Conservation (phyloP, 1,139 yeast species). For the Saccharomyces hybrid region DNA sequence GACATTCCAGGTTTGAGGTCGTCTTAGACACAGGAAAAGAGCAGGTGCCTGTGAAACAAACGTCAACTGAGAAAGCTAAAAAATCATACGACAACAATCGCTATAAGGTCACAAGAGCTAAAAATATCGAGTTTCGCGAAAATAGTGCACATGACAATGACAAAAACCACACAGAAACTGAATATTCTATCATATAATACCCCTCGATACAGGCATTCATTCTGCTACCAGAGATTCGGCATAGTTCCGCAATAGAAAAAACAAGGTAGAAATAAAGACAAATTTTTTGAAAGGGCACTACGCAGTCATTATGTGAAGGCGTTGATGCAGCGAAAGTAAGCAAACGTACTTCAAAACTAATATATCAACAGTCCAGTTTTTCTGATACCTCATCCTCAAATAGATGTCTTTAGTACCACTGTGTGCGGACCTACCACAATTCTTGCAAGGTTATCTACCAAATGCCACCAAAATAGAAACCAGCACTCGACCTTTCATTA, state of each 20-base stretch:
- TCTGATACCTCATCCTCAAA: too few relatives aligned
- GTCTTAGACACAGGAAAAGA: neutral
- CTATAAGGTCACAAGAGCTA: neutral
- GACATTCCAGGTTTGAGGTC: neutral
- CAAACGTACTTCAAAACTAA: too few relatives aligned
- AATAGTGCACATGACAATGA: neutral
- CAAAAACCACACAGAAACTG: neutral
- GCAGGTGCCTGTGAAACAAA: neutral
- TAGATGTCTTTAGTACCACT: constrained; percentile 32
- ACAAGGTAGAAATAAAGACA: neutral
- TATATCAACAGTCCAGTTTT: too few relatives aligned
- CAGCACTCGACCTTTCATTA: constrained; percentile 43
- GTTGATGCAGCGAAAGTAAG: too few relatives aligned
- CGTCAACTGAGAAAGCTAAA: neutral
- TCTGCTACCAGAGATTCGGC: neutral
- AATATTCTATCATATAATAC: neutral
- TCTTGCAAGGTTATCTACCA: constrained; percentile 38
- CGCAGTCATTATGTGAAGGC: neutral
- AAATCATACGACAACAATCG: neutral
- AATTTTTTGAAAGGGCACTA: neutral
- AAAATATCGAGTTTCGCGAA: neutral
- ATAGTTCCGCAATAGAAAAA: neutral
- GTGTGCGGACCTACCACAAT: constrained; percentile 30
- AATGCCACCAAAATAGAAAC: constrained; percentile 19
- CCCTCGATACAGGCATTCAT: neutral